These are phyloP conservation scores for Globisporangium alternatum DNA, from an alignment of 352 stramenopile genomes.

Conservation along the genomic window DNA sequence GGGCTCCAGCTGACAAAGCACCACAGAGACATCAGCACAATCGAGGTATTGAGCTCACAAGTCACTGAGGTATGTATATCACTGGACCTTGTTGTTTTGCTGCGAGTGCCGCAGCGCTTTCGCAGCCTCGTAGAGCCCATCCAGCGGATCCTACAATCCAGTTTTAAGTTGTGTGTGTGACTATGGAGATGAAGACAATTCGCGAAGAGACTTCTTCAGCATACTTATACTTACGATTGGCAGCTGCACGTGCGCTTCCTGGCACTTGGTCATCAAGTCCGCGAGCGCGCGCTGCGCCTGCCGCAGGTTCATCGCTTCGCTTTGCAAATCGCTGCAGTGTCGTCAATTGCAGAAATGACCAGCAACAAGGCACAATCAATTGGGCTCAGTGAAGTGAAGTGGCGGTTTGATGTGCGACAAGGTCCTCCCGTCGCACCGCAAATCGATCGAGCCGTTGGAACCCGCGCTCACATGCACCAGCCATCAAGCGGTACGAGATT, in stretches of 20 bases:
- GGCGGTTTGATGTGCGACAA: not conserved
- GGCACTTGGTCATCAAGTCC: conserved; percentile 57
- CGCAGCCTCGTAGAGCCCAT: conserved; percentile 31
- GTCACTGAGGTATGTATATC: not conserved
- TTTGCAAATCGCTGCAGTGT: not conserved
- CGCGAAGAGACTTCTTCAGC: not conserved
- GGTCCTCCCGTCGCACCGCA: not conserved
- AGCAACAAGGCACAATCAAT: not conserved
- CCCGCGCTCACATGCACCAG: too few species aligned
- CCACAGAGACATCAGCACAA: not conserved
- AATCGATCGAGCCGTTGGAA: conserved; percentile 1
- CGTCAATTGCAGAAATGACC: not conserved
- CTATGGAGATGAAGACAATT: not conserved
- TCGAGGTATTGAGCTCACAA: not conserved
- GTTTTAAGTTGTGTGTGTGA: not conserved
- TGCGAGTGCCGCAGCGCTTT: conserved; percentile 39
- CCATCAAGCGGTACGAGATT: too few species aligned
- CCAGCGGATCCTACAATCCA: conserved; percentile 31
- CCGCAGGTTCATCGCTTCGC: conserved; percentile 49
- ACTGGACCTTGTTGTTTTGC: conserved; percentile 37
- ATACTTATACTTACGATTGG: conserved; percentile 28
- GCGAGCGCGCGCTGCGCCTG: conserved; percentile 59
- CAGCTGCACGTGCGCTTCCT: conserved; percentile 55
- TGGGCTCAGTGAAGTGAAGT: not conserved
- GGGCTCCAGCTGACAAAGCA: conserved; percentile 26